phyloP scores from a whole-genome alignment of 768 basidiomycete species.

The Cystofilobasidium macerans region DNA sequence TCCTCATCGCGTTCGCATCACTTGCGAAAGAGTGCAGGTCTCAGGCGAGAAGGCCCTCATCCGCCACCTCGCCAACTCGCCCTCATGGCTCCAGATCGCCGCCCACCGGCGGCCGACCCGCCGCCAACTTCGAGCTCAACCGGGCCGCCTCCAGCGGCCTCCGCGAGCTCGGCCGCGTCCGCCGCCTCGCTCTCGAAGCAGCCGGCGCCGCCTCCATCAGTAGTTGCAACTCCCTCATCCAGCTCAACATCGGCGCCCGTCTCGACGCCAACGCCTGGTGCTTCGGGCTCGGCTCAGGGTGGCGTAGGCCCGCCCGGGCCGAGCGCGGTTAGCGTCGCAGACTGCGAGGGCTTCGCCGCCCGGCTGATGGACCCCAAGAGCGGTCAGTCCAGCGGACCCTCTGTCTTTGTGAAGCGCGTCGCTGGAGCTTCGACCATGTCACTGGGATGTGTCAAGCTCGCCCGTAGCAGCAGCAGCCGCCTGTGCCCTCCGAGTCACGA shows the following conservation, averaged over 20 bases:
- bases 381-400: too few relatives aligned
- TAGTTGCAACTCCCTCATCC: not conserved
- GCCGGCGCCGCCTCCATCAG: not conserved
- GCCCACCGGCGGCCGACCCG: not conserved
- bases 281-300: not conserved
- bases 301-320: not conserved
- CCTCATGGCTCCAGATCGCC: not conserved
- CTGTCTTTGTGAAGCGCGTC: too few relatives aligned
- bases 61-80: too few relatives aligned
- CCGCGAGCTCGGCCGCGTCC: too few relatives aligned
- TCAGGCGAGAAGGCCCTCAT: too few relatives aligned
- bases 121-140: not conserved
- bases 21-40: too few relatives aligned
- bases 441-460: too few relatives aligned
- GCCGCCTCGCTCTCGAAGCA: too few relatives aligned
- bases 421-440: too few relatives aligned
- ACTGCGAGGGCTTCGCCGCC: constrained; percentile 36
- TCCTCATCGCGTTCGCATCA: too few relatives aligned
- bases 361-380: constrained; percentile 33
- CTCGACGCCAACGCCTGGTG: not conserved
- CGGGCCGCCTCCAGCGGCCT: not conserved
- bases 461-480: too few relatives aligned
- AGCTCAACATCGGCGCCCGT: not conserved
- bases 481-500: too few relatives aligned
- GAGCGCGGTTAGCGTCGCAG: constrained; percentile 24